Percentiles rank a stretch among this genome's conserved stretches.
These are phyloP conservation scores for Tuber microsphaerosporum DNA, from an alignment of 495 filamentous ascomycete species.

Conservation along the genomic window DNA sequence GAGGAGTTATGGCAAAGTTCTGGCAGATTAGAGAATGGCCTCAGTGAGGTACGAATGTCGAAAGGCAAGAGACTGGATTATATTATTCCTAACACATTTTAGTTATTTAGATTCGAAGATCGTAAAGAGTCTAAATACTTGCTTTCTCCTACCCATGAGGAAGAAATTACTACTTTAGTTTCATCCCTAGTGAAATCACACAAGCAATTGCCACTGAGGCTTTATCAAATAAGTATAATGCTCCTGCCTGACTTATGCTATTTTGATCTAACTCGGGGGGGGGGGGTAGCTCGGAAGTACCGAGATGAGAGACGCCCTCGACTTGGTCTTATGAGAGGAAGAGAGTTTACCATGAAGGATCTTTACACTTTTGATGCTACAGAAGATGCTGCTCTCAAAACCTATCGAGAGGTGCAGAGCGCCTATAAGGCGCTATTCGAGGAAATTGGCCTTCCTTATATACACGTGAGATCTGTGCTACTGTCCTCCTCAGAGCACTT, in stretches of 20 bases:
- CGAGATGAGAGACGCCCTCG: slow-evolving; percentile 83
- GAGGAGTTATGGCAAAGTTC: slow-evolving; percentile 74
- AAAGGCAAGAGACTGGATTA: background rate
- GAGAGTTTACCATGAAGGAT: slow-evolving; percentile 97
- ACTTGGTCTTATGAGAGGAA: slow-evolving; percentile 79
- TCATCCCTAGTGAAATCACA: slow-evolving; percentile 70
- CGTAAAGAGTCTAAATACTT: slow-evolving; percentile 67
- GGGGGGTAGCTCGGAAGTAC: slow-evolving; percentile 70
- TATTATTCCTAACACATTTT: background rate
- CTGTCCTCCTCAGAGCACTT: background rate
- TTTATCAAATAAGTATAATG: slow-evolving; percentile 82
- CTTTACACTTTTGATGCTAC: slow-evolving; percentile 88
- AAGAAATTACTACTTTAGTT: slow-evolving; percentile 83
- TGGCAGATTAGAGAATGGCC: slow-evolving; percentile 51
- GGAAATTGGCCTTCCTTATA: slow-evolving; percentile 73
- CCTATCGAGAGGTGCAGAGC: slow-evolving; percentile 63
- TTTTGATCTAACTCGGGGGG: slow-evolving; percentile 11
- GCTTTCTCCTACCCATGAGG: slow-evolving; percentile 89
- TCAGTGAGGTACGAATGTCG: slow-evolving; percentile 52
- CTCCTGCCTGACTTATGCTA: background rate
- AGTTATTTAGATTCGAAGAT: slow-evolving; percentile 78
- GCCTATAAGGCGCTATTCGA: slow-evolving; percentile 70
- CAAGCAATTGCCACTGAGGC: slow-evolving; percentile 72
- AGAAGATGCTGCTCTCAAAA: slow-evolving; percentile 58
- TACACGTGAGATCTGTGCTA: slow-evolving; percentile 47